Percentiles rank a stretch among this genome's conserved stretches.
These are phyloP conservation scores for Aspergillus heteromorphus DNA, from an alignment of 495 filamentous ascomycete genomes.

Conservation along the genomic window DNA sequence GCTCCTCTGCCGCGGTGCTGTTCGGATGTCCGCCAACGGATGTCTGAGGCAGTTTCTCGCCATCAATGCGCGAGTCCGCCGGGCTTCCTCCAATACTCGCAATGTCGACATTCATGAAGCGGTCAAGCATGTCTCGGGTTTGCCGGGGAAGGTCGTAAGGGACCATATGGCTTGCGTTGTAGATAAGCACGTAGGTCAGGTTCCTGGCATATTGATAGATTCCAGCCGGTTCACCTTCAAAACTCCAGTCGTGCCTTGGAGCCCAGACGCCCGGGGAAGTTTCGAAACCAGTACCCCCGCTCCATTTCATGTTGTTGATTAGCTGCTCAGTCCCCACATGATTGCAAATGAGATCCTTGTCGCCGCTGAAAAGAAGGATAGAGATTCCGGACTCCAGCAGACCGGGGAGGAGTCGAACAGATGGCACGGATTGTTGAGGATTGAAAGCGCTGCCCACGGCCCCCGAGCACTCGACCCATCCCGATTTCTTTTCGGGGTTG, in stretches of 20 bases:
- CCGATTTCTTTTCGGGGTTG: conserved; percentile 70
- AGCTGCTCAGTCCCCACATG: conserved; percentile 89
- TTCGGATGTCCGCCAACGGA: conserved; percentile 86
- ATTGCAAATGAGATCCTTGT: conserved; percentile 94
- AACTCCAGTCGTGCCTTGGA: conserved; percentile 86
- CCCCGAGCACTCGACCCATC: conserved; percentile 88
- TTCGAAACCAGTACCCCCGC: conserved; percentile 85
- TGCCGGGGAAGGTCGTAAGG: conserved; percentile 87
- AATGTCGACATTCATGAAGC: conserved; percentile 93
- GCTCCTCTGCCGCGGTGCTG: conserved; percentile 65
- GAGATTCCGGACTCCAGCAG: conserved; percentile 67
- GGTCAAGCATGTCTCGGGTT: conserved; percentile 92
- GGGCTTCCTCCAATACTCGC: conserved; percentile 81
- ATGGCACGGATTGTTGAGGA: conserved; percentile 61
- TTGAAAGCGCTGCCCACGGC: conserved; percentile 66
- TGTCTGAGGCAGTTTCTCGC: conserved; percentile 76
- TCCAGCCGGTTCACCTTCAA: conserved; percentile 84
- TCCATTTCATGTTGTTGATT: conserved; percentile 90
- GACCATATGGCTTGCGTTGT: conserved; percentile 96
- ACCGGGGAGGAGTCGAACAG: conserved; percentile 69
- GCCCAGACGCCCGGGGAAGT: conserved; percentile 85
- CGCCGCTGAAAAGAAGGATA: conserved; percentile 84
- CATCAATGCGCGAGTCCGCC: conserved; percentile 81
- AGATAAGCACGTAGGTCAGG: conserved; percentile 90
- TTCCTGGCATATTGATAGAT: conserved; percentile 93